Evolutionary conservation across 306 rosid species (phyloP).

Genomic region (Gastrolobium villosum): DNA sequence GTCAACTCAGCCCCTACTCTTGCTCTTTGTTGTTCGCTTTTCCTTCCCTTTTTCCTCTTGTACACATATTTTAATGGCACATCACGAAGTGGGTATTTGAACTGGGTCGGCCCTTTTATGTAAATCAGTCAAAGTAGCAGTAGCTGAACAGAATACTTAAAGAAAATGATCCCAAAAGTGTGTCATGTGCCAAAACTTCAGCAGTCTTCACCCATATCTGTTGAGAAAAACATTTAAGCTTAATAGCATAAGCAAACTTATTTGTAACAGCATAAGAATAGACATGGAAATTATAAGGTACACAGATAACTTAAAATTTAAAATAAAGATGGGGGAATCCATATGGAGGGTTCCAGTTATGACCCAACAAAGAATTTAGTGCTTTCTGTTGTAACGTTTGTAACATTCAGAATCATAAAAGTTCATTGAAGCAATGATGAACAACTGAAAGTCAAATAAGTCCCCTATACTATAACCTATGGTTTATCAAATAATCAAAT

Average conservation of each 20-base stretch:
- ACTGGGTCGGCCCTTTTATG: too few species aligned
- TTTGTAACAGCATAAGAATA: not conserved
- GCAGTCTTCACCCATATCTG: constrained; percentile 98
- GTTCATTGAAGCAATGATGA: not conserved
- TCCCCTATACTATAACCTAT: constrained; percentile 5
- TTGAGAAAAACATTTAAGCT: constrained; percentile 39
- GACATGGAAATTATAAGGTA: not conserved
- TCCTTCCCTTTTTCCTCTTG: too few species aligned
- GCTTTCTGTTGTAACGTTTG: not conserved
- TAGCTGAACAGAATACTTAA: constrained; percentile 59
- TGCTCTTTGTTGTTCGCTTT: too few species aligned
- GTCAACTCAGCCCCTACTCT: too few species aligned
- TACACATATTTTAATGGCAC: too few species aligned
- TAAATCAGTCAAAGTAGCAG: not conserved
- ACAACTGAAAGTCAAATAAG: not conserved
- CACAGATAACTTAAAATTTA: not conserved
- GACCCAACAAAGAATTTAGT: not conserved
- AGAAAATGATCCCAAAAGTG: constrained; percentile 93
- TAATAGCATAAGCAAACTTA: constrained; percentile 30
- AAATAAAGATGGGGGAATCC: not conserved
- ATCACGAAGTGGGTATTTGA: too few species aligned
- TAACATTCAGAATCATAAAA: not conserved
- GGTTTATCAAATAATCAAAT: not conserved
- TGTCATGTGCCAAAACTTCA: constrained; percentile 86
- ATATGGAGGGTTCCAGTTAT: not conserved